A percentile compares a stretch with the other conserved stretches of the same genome.
phyloP scores from a whole-genome alignment of 2,329 filamentous ascomycete genomes.

The Ilyonectria robusta region DNA sequence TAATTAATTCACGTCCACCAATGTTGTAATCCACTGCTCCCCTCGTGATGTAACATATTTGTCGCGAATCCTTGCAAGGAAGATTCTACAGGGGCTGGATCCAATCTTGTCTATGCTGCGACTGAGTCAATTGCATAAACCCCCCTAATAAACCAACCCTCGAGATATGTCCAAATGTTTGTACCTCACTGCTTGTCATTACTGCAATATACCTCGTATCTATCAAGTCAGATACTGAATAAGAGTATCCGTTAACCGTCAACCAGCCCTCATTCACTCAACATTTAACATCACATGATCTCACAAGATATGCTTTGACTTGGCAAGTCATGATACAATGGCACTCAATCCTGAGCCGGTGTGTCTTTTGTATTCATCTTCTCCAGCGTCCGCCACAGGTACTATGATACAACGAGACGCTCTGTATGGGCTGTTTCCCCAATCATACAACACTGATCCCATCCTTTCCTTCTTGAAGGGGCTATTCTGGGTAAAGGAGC shows the following conservation, averaged over 20 bases:
- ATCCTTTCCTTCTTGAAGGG: constrained; percentile 25
- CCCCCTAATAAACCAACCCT: too few relatives aligned
- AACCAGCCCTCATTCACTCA: not conserved
- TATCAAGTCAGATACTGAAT: too few relatives aligned
- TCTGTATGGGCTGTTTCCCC: constrained; percentile 21
- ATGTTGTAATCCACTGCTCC: not conserved
- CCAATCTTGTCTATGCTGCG: too few relatives aligned
- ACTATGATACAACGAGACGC: constrained; percentile 35
- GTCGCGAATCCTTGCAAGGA: too few relatives aligned
- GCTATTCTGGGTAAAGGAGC: constrained; percentile 8
- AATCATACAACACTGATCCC: constrained; percentile 39
- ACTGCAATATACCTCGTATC: too few relatives aligned
- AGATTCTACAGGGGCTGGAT: too few relatives aligned
- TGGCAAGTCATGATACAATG: not conserved
- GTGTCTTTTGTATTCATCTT: constrained; percentile 30
- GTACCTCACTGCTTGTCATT: too few relatives aligned
- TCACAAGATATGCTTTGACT: not conserved
- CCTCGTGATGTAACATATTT: too few relatives aligned
- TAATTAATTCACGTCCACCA: constrained; percentile 39
- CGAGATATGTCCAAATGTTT: too few relatives aligned
- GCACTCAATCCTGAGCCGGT: constrained; percentile 35
- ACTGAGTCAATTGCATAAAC: too few relatives aligned
- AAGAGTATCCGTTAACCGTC: too few relatives aligned
- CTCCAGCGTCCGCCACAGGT: constrained; percentile 20
- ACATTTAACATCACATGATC: not conserved